Evolutionary conservation across 805 yeast species (phyloP), one percentile per base, ranked within the genome.

Genomic region (Candida orba): DNA sequence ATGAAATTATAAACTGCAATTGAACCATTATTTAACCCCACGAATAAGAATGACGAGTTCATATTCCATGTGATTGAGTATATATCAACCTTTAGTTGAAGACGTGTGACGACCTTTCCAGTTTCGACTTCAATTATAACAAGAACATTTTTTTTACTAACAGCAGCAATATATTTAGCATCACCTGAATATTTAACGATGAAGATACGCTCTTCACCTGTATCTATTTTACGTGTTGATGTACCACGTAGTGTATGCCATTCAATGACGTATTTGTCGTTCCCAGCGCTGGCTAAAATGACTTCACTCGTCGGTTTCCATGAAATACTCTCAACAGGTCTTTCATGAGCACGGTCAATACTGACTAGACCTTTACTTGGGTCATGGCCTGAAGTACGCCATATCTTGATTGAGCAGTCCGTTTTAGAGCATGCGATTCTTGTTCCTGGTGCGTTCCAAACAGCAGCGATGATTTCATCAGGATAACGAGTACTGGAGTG

Each of bases 221-320:
- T 63, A 25, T 53, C 49, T n/a, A 71, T 50, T 40, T 60, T 60
- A 40, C 54, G 54, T 25, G 64, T 58, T 14, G 62, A 43, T 14
- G 52, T 51, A 8, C 74, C 75, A 30, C 54, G 56, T 22, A 57
- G 52, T 20, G 53, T 53, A 34, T 71, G 72, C 81, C 81, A 73
- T 25, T 75, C 47, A 49, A 72, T 71, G 32, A 78, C 60, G 36
- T 47, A 52, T 12, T 65, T 64, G 51, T 76, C 83, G 25, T 66
- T 52, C 6, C 78, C 78, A 31, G 73, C 78, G 6, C 75, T 64
- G 4, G 73, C 79, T 42, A 78, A 63, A 12, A 64, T 51, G 35
- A 64, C 64, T 25, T 76, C 75, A 25, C 65, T 55, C 17, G 54
- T 54, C 1, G 83, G 81, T 38, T 71, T 63, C 81, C 81, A 78